A percentile compares a stretch with the other conserved stretches of the same genome.
These are phyloP conservation scores for Kodamaea derodonti DNA, from an alignment of 1,139 yeast species.

Conservation along the genomic window DNA sequence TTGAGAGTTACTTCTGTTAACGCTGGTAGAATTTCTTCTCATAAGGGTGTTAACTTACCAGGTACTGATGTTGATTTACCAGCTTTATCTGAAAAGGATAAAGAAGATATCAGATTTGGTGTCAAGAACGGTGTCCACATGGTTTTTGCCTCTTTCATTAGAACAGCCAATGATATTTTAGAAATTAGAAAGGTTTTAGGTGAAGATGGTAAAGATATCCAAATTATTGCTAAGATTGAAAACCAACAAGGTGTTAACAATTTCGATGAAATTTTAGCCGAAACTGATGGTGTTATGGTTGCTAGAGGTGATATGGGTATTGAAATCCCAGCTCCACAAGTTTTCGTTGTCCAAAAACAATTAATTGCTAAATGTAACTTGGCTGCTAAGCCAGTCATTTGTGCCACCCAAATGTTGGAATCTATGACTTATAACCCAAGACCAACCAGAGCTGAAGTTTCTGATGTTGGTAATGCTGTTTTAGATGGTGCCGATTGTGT, in stretches of 20 bases:
- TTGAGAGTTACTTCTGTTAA: constrained; percentile 85
- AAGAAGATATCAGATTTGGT: constrained; percentile 86
- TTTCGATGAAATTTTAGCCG: constrained; percentile 90
- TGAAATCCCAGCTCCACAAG: constrained; percentile 99
- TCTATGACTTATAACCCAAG: constrained; percentile 99
- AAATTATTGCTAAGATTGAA: constrained; percentile 96
- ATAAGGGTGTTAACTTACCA: constrained; percentile 98
- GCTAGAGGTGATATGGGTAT: constrained; percentile 99
- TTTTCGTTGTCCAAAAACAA: constrained; percentile 97
- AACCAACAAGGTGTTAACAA: constrained; percentile 99
- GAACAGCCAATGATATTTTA: constrained; percentile 85
- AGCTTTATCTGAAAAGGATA: constrained; percentile 95
- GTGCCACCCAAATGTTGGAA: constrained; percentile 99
- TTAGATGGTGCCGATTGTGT: constrained; percentile 99
- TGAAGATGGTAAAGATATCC: constrained; percentile 93
- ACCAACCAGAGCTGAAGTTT: constrained; percentile 99
- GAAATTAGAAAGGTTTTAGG: constrained; percentile 93
- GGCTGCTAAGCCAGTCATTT: constrained; percentile 99
- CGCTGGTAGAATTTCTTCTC: constrained; percentile 93
- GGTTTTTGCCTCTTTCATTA: constrained; percentile 97
- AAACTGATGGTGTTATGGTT: constrained; percentile 99
- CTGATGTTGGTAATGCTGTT: constrained; percentile 98
- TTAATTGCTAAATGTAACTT: constrained; percentile 98
- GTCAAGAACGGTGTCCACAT: constrained; percentile 96
- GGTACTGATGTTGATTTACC: constrained; percentile 99